phyloP scores from a whole-genome alignment of 805 yeast genomes.

The Teunomyces gatunensis region DNA sequence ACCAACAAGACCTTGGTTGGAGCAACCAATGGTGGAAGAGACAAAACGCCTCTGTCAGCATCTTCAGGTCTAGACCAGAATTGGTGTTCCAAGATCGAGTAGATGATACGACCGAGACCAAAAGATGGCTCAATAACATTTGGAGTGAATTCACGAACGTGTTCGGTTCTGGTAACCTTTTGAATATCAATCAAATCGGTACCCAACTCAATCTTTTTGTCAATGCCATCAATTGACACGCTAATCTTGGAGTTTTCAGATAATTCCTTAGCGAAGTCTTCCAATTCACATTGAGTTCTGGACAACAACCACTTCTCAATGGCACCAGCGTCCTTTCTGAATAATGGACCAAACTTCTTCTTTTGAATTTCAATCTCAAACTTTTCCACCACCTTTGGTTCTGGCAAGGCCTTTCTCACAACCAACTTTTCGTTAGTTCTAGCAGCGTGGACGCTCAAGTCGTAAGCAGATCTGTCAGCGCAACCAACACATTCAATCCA shows the following conservation, averaged over 20 bases:
- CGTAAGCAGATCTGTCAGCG: slow-evolving; percentile 99
- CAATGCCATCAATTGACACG: slow-evolving; percentile 65
- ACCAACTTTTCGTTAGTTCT: slow-evolving; percentile 93
- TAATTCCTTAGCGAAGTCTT: slow-evolving; percentile 70
- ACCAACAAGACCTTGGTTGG: slow-evolving; percentile 96
- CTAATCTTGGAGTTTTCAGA: slow-evolving; percentile 58
- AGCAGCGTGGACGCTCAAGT: slow-evolving; percentile 90
- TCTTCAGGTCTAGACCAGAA: slow-evolving; percentile 94
- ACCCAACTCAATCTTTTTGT: slow-evolving; percentile 68
- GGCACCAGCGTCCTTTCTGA: slow-evolving; percentile 93
- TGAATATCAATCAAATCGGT: slow-evolving; percentile 69
- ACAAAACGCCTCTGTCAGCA: slow-evolving; percentile 79
- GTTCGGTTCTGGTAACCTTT: slow-evolving; percentile 78
- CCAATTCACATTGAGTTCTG: slow-evolving; percentile 83
- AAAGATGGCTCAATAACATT: slow-evolving; percentile 98
- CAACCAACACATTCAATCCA: slow-evolving; percentile 99
- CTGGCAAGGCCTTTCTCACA: slow-evolving; percentile 85
- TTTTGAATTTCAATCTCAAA: slow-evolving; percentile 85
- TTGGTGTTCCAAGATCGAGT: slow-evolving; percentile 88
- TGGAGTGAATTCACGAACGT: slow-evolving; percentile 92
- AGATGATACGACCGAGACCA: slow-evolving; percentile 97
- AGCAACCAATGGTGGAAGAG: slow-evolving; percentile 93
- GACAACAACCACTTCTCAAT: slow-evolving; percentile 77
- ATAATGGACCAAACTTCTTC: slow-evolving; percentile 96
- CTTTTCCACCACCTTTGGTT: slow-evolving; percentile 78